Evolutionary conservation across 2,329 filamentous ascomycete species (phyloP).

Genomic region (Penicillium sp.): DNA sequence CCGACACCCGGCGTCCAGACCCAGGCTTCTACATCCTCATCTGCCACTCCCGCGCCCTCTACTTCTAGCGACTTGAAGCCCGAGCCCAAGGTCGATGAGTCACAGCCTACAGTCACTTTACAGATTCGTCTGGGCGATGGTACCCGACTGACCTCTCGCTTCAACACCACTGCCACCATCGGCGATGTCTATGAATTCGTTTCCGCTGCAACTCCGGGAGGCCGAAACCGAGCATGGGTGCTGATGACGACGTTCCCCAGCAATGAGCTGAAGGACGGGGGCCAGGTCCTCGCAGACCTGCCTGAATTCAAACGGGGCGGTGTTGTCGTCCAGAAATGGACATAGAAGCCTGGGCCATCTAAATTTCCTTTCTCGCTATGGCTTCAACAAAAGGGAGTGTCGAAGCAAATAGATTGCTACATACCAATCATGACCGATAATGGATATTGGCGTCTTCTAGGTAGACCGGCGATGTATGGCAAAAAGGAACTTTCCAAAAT

Average conservation of each 20-base stretch:
- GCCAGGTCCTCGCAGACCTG: slow-evolving; percentile 43
- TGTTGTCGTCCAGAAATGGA: slow-evolving; percentile 50
- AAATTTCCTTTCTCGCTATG: neutral
- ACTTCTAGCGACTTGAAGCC: slow-evolving; percentile 23
- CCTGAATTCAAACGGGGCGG: slow-evolving; percentile 50
- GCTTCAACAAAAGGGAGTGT: slow-evolving; percentile 7
- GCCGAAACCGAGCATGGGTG: slow-evolving; percentile 51
- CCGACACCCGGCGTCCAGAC: slow-evolving; percentile 54
- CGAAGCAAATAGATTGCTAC: slow-evolving; percentile 2
- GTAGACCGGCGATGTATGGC: slow-evolving; percentile 1
- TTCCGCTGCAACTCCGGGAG: slow-evolving; percentile 48
- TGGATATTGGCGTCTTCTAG: neutral
- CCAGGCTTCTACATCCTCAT: slow-evolving; percentile 31
- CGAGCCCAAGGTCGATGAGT: slow-evolving; percentile 52
- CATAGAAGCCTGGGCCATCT: slow-evolving; percentile 16
- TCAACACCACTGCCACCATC: slow-evolving; percentile 62
- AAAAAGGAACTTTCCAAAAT: neutral
- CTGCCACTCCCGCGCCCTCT: slow-evolving; percentile 20
- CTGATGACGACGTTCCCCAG: slow-evolving; percentile 64
- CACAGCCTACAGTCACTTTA: slow-evolving; percentile 55
- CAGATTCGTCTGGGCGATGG: slow-evolving; percentile 62
- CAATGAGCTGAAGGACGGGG: slow-evolving; percentile 57
- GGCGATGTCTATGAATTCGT: slow-evolving; percentile 63
- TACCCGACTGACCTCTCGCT: slow-evolving; percentile 56
- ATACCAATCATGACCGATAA: slow-evolving; percentile 1